Evolutionary conservation across 2,329 filamentous ascomycete species (phyloP), one percentile per base, ranked within the genome.

Genomic region (Hirsutella minnesotensis): DNA sequence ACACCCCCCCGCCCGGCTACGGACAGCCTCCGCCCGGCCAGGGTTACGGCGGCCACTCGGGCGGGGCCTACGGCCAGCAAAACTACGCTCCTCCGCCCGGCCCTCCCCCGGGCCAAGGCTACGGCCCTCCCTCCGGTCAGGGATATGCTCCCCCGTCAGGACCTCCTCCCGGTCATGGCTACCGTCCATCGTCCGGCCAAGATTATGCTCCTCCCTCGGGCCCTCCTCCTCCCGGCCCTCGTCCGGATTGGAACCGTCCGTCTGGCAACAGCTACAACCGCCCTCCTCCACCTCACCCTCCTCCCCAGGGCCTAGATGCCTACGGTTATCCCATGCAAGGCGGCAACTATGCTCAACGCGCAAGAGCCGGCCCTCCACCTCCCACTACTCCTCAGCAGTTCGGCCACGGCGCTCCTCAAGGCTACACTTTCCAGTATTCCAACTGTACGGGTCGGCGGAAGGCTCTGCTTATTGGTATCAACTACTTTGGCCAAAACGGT

Each of bases 381-480:
- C 73, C 75, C 0, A 58, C 62, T 3, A 64, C 61, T 2, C 61
- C 67, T 7, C 77, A 81, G 57, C 58, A 70, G 49, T 83, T 83
- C 51, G 79, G 81, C 40, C 72, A 80, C 49, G 82, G 82, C 46
- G 82, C 83, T 1, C 83, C 82, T 2, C 61, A 70, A 18, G 73
- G 71, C 47, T 86, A 86, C 59, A 79, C 73, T 7, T 87, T 85
- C 66, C 79, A 86, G 62, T 86, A 86, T 67, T 84, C 79, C 44
- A 78, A 80, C 57, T 88, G 83, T 59, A 81, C 77, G 7, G 83
- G 83, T 41, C 74, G 73, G 49, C 72, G 83, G 54, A 86, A 86
- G 66, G 83, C 83, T 8, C 65, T 88, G 44, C 65, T 88, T 44
- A 85, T 88, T 48, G 83, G 83, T 41, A 86, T 88, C 69, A 88